A percentile compares a stretch with the other conserved stretches of the same genome.
Evolutionary conservation across 2,329 filamentous ascomycete species (phyloP).

Genomic region (Blastomyces parvus): DNA sequence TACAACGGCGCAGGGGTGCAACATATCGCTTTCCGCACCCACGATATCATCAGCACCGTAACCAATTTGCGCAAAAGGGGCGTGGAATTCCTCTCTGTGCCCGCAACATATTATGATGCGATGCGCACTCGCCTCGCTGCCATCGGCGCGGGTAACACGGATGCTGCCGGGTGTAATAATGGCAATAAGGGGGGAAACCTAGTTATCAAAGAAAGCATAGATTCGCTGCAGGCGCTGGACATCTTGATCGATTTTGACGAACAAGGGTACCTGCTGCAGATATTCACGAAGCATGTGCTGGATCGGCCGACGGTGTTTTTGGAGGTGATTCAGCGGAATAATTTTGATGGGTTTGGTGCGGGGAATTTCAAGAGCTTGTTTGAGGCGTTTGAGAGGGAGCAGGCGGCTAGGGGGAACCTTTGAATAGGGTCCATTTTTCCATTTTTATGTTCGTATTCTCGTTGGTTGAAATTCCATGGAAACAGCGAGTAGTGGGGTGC

Average conservation of each 20-base stretch:
- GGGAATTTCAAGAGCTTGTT: slow-evolving; percentile 91
- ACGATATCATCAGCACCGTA: slow-evolving; percentile 65
- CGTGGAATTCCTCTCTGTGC: slow-evolving; percentile 79
- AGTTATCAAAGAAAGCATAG: slow-evolving; percentile 64
- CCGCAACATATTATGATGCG: slow-evolving; percentile 66
- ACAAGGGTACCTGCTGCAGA: slow-evolving; percentile 64
- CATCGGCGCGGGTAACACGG: background rate
- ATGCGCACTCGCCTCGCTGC: slow-evolving; percentile 48
- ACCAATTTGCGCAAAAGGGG: slow-evolving; percentile 63
- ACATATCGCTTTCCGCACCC: slow-evolving; percentile 76
- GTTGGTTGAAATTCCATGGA: background rate
- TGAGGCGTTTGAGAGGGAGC: slow-evolving; percentile 85
- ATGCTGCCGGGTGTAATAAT: too few relatives aligned
- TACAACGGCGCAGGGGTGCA: slow-evolving; percentile 80
- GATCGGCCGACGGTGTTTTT: slow-evolving; percentile 91
- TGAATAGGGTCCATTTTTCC: slow-evolving; percentile 24
- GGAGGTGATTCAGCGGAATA: slow-evolving; percentile 82
- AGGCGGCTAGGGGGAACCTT: slow-evolving; percentile 71
- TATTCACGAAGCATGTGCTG: slow-evolving; percentile 74
- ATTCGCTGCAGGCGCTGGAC: slow-evolving; percentile 60
- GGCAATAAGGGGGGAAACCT: slow-evolving; percentile 28
- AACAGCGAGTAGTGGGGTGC: background rate
- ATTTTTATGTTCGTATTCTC: background rate
- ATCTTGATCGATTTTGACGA: slow-evolving; percentile 92
- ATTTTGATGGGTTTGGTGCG: slow-evolving; percentile 81